These are phyloP conservation scores for Tribonema minus DNA, from an alignment of 108 stramenopile species.

Conservation along the genomic window DNA sequence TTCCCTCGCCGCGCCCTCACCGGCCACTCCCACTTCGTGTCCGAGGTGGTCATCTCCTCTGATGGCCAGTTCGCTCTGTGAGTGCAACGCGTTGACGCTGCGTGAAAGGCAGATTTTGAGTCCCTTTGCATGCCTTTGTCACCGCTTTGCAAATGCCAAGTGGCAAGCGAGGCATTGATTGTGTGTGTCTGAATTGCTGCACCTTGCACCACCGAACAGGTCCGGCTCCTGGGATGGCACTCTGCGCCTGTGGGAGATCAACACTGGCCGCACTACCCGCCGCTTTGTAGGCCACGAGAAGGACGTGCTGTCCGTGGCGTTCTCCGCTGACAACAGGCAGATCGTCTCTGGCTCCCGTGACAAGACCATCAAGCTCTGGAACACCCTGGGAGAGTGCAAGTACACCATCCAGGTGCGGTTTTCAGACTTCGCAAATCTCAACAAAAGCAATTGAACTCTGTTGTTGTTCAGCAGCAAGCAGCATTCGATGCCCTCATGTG, in stretches of 20 bases:
- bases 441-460: too few relatives aligned
- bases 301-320: constrained; percentile 96
- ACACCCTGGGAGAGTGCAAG: constrained; percentile 72
- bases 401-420: constrained; percentile 45
- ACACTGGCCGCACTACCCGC: constrained; percentile 89
- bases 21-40: constrained; percentile 98
- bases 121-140: too few relatives aligned
- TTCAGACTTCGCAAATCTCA: too few relatives aligned
- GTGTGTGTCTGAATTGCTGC: too few relatives aligned
- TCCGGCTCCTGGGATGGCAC: constrained; percentile 96
- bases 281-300: constrained; percentile 98
- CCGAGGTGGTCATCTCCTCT: constrained; percentile 88
- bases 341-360: constrained; percentile 97
- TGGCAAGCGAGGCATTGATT: too few relatives aligned
- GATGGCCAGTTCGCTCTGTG: constrained; percentile 93
- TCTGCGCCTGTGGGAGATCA: constrained; percentile 97
- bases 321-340: constrained; percentile 90
- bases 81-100: too few relatives aligned
- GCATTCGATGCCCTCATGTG: too few relatives aligned
- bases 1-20: constrained; percentile 89
- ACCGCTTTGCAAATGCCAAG: too few relatives aligned
- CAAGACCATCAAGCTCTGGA: constrained; percentile 98
- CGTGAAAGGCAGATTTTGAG: too few relatives aligned
- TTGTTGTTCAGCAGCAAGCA: too few relatives aligned
- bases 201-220: not conserved